Percentiles rank a stretch among this genome's conserved stretches.
phyloP scores from a whole-genome alignment of 1,139 yeast genomes.

The Diutina scorzettiae region DNA sequence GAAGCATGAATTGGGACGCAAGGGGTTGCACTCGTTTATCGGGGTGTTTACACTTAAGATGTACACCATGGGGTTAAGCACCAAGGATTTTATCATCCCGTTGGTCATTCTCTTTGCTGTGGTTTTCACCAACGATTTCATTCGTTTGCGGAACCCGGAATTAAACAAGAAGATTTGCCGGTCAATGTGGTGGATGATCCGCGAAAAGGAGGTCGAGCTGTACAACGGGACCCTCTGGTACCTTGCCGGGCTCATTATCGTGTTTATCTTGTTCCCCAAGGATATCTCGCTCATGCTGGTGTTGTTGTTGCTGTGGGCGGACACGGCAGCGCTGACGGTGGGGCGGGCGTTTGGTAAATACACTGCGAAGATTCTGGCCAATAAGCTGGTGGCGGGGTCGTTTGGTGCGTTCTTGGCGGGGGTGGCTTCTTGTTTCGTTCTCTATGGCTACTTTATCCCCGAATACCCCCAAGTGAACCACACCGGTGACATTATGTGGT shows the following conservation, averaged over 20 bases:
- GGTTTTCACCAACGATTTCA: slow-evolving; percentile 52
- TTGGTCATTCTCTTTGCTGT: slow-evolving; percentile 40
- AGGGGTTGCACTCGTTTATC: slow-evolving; percentile 74
- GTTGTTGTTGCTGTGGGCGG: slow-evolving; percentile 86
- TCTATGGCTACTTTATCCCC: slow-evolving; percentile 69
- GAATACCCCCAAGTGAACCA: slow-evolving; percentile 35
- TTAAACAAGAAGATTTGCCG: slow-evolving; percentile 57
- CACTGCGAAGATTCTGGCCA: slow-evolving; percentile 63
- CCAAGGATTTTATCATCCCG: slow-evolving; percentile 45
- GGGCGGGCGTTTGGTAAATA: slow-evolving; percentile 53
- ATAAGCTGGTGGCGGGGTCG: slow-evolving; percentile 83
- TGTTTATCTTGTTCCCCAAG: slow-evolving; percentile 60
- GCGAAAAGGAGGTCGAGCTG: slow-evolving; percentile 59
- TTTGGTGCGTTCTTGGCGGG: slow-evolving; percentile 79
- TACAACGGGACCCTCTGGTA: slow-evolving; percentile 85
- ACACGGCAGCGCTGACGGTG: slow-evolving; percentile 90
- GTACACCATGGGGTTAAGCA: slow-evolving; percentile 51
- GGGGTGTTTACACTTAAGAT: slow-evolving; percentile 70
- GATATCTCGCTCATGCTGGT: slow-evolving; percentile 72
- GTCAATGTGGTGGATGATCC: slow-evolving; percentile 66
- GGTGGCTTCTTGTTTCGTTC: slow-evolving; percentile 43
- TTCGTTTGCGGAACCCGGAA: slow-evolving; percentile 49
- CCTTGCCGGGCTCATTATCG: slow-evolving; percentile 61
- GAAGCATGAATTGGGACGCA: slow-evolving; percentile 83
- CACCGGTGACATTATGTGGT: slow-evolving; percentile 53